A percentile compares a stretch with the other conserved stretches of the same genome.
Evolutionary conservation across 2,329 filamentous ascomycete genomes (phyloP).

Genomic region (Pseudogymnoascus sp.): DNA sequence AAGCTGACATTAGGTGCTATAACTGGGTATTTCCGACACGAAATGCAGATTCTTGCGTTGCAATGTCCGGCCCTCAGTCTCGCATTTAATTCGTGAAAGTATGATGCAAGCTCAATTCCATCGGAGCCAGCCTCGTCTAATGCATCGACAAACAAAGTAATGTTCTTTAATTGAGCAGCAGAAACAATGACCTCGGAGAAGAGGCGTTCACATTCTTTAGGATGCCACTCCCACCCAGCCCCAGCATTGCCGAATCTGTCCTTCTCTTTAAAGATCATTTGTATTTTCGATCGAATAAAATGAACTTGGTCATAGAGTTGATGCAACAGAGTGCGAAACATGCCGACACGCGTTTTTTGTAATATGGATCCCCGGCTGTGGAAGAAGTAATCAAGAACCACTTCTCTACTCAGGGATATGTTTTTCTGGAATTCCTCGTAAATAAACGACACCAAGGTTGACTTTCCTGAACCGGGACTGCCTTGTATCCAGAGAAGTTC

Average conservation of each 20-base stretch:
- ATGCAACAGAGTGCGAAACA: slow-evolving; percentile 34
- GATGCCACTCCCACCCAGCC: slow-evolving; percentile 17
- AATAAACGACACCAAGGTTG: slow-evolving; percentile 34
- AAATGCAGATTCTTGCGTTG: slow-evolving; percentile 18
- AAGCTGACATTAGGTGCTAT: slow-evolving; percentile 8
- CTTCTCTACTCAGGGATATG: not conserved
- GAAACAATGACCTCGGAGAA: slow-evolving; percentile 11
- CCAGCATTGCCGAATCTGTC: slow-evolving; percentile 5
- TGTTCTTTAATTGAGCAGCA: not conserved
- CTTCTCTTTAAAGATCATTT: slow-evolving; percentile 15
- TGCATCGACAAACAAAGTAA: slow-evolving; percentile 24
- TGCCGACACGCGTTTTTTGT: slow-evolving; percentile 31
- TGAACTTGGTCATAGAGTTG: slow-evolving; percentile 23
- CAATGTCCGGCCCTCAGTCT: not conserved
- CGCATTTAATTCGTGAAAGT: slow-evolving; percentile 16
- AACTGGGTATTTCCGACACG: slow-evolving; percentile 18
- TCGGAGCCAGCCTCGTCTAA: slow-evolving; percentile 23
- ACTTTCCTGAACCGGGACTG: slow-evolving; percentile 38
- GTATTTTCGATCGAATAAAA: slow-evolving; percentile 8
- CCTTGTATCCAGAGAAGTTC: slow-evolving; percentile 36
- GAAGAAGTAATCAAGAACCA: slow-evolving; percentile 35
- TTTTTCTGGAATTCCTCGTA: slow-evolving; percentile 26
- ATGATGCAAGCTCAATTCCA: slow-evolving; percentile 17
- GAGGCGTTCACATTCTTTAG: slow-evolving; percentile 12
- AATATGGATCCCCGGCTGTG: slow-evolving; percentile 30